Conservation (phyloP, 176 grass and related monocot genomes). For the Raddia guianensis region DNA sequence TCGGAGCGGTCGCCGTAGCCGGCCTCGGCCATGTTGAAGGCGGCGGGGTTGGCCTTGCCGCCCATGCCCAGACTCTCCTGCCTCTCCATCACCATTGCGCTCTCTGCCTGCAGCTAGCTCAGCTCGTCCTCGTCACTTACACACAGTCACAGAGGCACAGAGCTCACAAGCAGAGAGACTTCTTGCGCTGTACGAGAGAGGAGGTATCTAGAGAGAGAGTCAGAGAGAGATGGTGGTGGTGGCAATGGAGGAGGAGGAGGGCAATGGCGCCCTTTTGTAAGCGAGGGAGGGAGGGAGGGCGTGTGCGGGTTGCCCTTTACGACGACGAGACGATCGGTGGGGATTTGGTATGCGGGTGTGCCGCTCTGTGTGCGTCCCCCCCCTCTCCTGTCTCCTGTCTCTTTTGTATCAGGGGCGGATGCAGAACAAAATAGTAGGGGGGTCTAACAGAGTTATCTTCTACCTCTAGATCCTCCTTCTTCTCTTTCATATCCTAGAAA, state of each 20-base stretch:
- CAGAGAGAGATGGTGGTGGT: constrained; percentile 18
- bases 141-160: neutral
- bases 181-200: neutral
- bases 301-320: neutral
- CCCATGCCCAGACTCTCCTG: neutral
- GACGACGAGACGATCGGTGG: neutral
- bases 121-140: too few species aligned
- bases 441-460: too few species aligned
- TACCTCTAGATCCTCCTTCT: too few species aligned
- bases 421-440: too few species aligned
- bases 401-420: too few species aligned
- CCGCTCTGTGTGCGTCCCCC: neutral
- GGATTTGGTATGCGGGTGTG: constrained; percentile 46
- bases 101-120: neutral
- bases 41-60: neutral
- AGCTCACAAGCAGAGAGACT: neutral
- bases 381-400: neutral
- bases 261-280: constrained; percentile 43
- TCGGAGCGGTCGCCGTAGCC: constrained; percentile 43
- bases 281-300: neutral
- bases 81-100: constrained; percentile 47
- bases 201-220: neutral
- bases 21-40: constrained; percentile 56
- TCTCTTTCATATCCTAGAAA: too few species aligned
- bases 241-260: constrained; percentile 40